Percentiles rank a stretch among this genome's conserved stretches.
These are phyloP conservation scores for Coelastrella sp. DNA, from an alignment of 139 green algal genomes.

Conservation along the genomic window DNA sequence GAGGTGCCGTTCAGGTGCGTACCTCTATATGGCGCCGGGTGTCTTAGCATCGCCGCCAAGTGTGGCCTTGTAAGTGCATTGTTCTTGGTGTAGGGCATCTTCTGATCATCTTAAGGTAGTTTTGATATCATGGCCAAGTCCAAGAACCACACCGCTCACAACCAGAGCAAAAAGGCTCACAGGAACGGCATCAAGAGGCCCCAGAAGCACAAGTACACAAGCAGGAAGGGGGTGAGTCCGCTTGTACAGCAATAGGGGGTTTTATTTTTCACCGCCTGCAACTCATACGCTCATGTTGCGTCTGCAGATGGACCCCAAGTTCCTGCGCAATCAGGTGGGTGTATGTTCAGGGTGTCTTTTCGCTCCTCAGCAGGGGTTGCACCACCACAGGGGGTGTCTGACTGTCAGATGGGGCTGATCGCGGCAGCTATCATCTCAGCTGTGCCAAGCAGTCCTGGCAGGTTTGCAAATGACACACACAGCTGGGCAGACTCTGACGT, in stretches of 20 bases:
- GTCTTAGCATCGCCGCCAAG: not conserved
- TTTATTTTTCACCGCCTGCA: too few relatives aligned
- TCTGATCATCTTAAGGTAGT: not conserved
- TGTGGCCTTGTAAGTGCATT: not conserved
- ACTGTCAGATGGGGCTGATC: too few relatives aligned
- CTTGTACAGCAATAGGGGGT: not conserved
- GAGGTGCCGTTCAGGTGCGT: not conserved
- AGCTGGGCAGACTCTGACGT: too few relatives aligned
- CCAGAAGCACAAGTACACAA: conserved; percentile 82
- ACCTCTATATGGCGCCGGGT: not conserved
- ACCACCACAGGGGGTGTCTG: too few relatives aligned
- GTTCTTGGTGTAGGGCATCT: not conserved
- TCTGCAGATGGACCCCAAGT: conserved; percentile 92
- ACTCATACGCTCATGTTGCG: too few relatives aligned
- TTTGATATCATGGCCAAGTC: conserved; percentile 83
- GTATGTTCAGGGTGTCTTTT: not conserved
- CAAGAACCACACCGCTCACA: conserved; percentile 96
- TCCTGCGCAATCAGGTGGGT: conserved; percentile 91
- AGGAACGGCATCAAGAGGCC: conserved; percentile 95
- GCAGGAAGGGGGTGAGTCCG: conserved; percentile 82
- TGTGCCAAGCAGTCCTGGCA: too few relatives aligned
- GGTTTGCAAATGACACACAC: too few relatives aligned
- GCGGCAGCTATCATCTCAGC: too few relatives aligned
- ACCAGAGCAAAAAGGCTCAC: conserved; percentile 95
- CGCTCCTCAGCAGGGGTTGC: not conserved